phyloP scores from a whole-genome alignment of 2,329 filamentous ascomycete genomes.

The Hymenoscyphus fructigenus region DNA sequence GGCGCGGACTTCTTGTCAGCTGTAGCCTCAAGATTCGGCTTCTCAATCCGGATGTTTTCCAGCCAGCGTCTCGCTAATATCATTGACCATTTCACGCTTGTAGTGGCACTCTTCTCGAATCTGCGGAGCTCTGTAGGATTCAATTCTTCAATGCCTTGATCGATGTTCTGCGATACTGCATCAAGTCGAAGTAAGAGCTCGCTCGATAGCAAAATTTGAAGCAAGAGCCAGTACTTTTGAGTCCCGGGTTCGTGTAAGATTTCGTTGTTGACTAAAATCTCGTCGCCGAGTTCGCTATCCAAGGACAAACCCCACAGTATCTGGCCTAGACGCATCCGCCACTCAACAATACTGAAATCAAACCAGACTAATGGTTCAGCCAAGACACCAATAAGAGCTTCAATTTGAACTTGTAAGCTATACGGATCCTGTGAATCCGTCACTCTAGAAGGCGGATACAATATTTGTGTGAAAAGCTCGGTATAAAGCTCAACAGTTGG shows the following conservation, averaged over 20 bases:
- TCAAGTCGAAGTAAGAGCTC: conserved; percentile 66
- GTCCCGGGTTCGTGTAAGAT: conserved; percentile 53
- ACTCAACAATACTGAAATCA: conserved; percentile 72
- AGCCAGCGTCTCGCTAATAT: conserved; percentile 64
- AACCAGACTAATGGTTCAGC: conserved; percentile 68
- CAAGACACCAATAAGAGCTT: conserved; percentile 65
- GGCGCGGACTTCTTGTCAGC: conserved; percentile 35
- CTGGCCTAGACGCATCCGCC: conserved; percentile 71
- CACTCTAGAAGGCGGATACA: conserved; percentile 55
- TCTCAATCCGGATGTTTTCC: conserved; percentile 63
- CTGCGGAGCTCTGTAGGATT: conserved; percentile 56
- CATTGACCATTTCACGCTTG: conserved; percentile 66
- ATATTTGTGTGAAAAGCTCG: conserved; percentile 59
- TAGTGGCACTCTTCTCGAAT: conserved; percentile 61
- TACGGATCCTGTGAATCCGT: conserved; percentile 59
- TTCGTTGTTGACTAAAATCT: conserved; percentile 50
- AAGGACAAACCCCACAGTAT: conserved; percentile 62
- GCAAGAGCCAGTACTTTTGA: conserved; percentile 65
- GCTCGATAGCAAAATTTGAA: conserved; percentile 64
- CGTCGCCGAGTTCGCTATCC: conserved; percentile 51
- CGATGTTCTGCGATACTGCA: conserved; percentile 59
- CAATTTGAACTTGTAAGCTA: conserved; percentile 68
- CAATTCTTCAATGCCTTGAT: conserved; percentile 51
- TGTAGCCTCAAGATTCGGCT: conserved; percentile 36
- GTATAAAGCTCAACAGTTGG: conserved; percentile 59